phyloP scores from a whole-genome alignment of 352 stramenopile species.

The Phytophthora sojae region DNA sequence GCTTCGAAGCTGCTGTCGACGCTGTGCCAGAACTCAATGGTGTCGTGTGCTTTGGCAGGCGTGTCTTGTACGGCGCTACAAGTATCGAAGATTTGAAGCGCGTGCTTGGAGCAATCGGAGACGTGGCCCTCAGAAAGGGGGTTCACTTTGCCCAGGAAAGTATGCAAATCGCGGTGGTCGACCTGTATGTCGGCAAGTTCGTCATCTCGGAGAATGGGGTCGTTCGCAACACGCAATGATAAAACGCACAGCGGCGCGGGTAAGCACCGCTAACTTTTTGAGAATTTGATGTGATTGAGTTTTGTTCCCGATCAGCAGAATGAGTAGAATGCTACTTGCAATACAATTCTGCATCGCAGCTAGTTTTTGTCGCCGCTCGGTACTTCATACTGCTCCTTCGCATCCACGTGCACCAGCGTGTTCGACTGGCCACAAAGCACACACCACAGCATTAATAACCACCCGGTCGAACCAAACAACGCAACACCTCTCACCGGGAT shows the following conservation, averaged over 20 bases:
- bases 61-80: constrained; percentile 16
- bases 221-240: background rate
- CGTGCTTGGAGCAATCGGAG: constrained; percentile 3
- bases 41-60: constrained; percentile 19
- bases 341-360: background rate
- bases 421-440: constrained; percentile 37
- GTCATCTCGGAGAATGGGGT: constrained; percentile 21
- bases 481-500: constrained; percentile 62
- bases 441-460: background rate
- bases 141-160: constrained; percentile 5
- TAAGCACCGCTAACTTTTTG: background rate
- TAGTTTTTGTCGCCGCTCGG: constrained; percentile 35
- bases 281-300: background rate
- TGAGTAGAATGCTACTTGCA: background rate
- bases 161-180: constrained; percentile 1
- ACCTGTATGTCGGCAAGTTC: constrained; percentile 14
- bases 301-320: background rate
- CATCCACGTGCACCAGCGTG: constrained; percentile 44
- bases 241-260: background rate
- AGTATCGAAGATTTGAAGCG: constrained; percentile 12
- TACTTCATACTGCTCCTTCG: constrained; percentile 46
- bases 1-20: constrained; percentile 7
- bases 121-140: background rate
- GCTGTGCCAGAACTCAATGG: constrained; percentile 12
- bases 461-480: no score